A percentile compares a stretch with the other conserved stretches of the same genome.
These are phyloP conservation scores for Aquilaria yunnanensis DNA, from an alignment of 345 rosid genomes.

Conservation along the genomic window DNA sequence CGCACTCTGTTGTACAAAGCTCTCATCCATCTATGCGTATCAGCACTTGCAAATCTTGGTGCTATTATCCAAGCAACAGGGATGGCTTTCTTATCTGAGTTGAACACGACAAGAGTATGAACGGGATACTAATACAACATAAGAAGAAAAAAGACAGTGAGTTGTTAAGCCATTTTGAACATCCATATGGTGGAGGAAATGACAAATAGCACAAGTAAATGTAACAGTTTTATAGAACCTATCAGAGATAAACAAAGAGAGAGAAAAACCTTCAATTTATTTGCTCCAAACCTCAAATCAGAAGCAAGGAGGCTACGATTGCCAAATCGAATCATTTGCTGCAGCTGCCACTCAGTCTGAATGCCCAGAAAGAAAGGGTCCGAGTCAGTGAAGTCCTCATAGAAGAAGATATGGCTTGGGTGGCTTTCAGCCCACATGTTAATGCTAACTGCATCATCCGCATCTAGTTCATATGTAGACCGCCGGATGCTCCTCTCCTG, in stretches of 20 bases:
- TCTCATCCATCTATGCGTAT: conserved; percentile 84
- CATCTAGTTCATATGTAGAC: conserved; percentile 70
- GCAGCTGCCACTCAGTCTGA: conserved; percentile 98
- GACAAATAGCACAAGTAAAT: neutral
- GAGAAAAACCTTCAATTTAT: conserved; percentile 76
- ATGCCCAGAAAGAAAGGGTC: conserved; percentile 77
- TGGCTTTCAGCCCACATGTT: conserved; percentile 88
- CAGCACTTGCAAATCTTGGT: conserved; percentile 54
- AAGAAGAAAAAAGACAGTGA: conserved; percentile 23
- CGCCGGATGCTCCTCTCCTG: conserved; percentile 93
- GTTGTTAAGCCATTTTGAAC: conserved; percentile 14
- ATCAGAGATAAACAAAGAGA: conserved; percentile 3
- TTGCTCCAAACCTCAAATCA: conserved; percentile 88
- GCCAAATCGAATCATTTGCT: conserved; percentile 94
- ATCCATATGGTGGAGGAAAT: neutral
- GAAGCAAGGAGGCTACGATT: conserved; percentile 79
- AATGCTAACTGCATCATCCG: conserved; percentile 69
- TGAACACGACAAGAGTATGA: conserved; percentile 79
- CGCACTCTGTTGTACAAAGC: conserved; percentile 83
- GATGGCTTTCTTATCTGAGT: conserved; percentile 89
- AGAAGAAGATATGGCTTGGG: conserved; percentile 69
- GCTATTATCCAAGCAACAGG: conserved; percentile 96
- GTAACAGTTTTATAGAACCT: too few relatives aligned
- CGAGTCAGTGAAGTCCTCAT: conserved; percentile 65
- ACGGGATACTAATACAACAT: conserved; percentile 63